These are phyloP conservation scores for Phytopythium cucurbitacearum DNA, from an alignment of 352 stramenopile species.

Conservation along the genomic window DNA sequence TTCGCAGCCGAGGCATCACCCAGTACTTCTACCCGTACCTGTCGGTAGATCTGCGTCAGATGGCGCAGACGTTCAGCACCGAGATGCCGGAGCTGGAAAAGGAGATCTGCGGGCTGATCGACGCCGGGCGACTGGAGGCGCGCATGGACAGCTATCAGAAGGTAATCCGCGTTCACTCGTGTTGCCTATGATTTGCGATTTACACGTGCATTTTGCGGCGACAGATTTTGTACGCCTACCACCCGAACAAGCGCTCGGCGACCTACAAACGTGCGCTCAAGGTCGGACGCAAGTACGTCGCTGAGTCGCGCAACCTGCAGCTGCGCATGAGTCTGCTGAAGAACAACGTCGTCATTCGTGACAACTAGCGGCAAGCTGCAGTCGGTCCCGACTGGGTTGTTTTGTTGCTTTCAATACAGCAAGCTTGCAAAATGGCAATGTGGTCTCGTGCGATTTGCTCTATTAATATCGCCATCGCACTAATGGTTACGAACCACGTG, in stretches of 20 bases:
- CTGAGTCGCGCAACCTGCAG: conserved; percentile 76
- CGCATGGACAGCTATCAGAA: conserved; percentile 89
- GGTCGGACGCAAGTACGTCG: conserved; percentile 76
- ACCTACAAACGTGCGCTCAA: conserved; percentile 80
- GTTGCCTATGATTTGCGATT: background rate
- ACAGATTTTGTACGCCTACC: conserved; percentile 76
- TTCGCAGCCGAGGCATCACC: conserved; percentile 80
- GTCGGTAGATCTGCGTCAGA: conserved; percentile 81
- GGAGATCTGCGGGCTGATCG: conserved; percentile 78
- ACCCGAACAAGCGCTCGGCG: conserved; percentile 69
- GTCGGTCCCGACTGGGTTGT: background rate
- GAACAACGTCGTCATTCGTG: conserved; percentile 79
- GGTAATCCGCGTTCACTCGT: conserved; percentile 18
- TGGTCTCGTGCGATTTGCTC: too few relatives aligned
- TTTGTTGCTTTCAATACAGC: background rate
- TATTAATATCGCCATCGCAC: too few relatives aligned
- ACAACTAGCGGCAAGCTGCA: conserved; percentile 27
- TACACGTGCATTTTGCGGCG: background rate
- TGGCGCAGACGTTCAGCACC: conserved; percentile 84
- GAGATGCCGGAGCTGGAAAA: conserved; percentile 56
- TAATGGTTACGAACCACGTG: too few relatives aligned
- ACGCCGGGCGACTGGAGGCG: conserved; percentile 61
- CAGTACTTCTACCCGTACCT: conserved; percentile 89
- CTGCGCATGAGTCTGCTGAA: conserved; percentile 86
- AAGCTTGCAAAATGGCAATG: background rate